Evolutionary conservation across 257 asterid species (phyloP).

Genomic region (Mentha longifolia): DNA sequence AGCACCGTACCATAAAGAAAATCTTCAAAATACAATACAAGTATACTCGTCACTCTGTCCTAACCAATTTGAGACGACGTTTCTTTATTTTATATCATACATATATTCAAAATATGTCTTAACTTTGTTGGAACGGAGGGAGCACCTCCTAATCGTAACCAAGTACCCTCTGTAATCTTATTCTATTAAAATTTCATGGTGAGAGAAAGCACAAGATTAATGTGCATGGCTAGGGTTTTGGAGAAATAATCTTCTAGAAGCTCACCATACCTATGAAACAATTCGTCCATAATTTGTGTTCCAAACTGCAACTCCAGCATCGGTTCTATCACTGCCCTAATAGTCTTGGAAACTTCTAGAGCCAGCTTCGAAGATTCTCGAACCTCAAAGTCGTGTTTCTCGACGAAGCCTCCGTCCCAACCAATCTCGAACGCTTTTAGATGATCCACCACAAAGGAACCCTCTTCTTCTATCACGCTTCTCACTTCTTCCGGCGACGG

Average conservation of each 20-base stretch:
- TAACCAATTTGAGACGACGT: too few relatives aligned
- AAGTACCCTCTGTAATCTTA: too few relatives aligned
- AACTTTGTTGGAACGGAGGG: too few relatives aligned
- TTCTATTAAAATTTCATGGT: slow-evolving; percentile 25
- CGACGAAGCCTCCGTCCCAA: slow-evolving; percentile 47
- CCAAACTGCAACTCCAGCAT: slow-evolving; percentile 63
- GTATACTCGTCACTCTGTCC: too few relatives aligned
- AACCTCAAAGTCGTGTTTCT: background rate
- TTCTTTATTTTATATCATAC: too few relatives aligned
- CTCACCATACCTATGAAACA: slow-evolving; percentile 44
- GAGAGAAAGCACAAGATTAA: slow-evolving; percentile 55
- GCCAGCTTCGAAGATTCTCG: slow-evolving; percentile 40
- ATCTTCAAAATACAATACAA: too few relatives aligned
- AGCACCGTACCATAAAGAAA: too few relatives aligned
- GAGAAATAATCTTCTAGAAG: slow-evolving; percentile 49
- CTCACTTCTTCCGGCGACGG: slow-evolving; percentile 58
- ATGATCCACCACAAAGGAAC: slow-evolving; percentile 46
- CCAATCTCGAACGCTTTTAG: slow-evolving; percentile 44
- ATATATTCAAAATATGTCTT: too few relatives aligned
- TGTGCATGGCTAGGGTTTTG: slow-evolving; percentile 38
- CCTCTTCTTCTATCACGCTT: slow-evolving; percentile 46
- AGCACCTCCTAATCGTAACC: too few relatives aligned
- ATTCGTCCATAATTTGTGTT: slow-evolving; percentile 47
- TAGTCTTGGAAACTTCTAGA: slow-evolving; percentile 43
- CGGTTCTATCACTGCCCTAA: slow-evolving; percentile 73